phyloP scores from a whole-genome alignment of 129 eudicot genomes.

The Oenanthe sinensis region DNA sequence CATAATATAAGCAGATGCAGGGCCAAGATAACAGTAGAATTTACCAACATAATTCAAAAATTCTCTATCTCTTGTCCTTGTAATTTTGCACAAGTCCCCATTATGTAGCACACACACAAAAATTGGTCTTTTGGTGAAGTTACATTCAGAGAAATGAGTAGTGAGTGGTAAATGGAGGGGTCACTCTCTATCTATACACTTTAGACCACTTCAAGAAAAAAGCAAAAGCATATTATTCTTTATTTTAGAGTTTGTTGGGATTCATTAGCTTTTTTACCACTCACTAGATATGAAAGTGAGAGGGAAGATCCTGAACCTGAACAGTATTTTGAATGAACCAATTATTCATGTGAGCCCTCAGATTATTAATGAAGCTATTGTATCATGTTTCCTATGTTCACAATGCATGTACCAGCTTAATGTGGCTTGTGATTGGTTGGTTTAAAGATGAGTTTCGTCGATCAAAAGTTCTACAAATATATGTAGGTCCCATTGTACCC shows the following conservation, averaged over 20 bases:
- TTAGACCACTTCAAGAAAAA: slow-evolving; percentile 33
- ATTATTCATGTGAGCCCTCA: neutral
- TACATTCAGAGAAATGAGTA: neutral
- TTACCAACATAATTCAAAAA: neutral
- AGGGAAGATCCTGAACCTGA: neutral
- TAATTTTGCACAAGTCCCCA: slow-evolving; percentile 4
- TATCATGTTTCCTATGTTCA: neutral
- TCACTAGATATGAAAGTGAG: slow-evolving; percentile 9
- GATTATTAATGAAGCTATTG: neutral
- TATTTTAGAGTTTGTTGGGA: slow-evolving; percentile 36
- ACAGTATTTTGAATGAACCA: neutral
- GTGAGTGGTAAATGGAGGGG: slow-evolving; percentile 19
- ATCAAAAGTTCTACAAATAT: neutral
- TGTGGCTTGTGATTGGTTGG: neutral
- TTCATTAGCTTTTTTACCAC: slow-evolving; percentile 16
- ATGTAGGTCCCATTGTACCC: neutral
- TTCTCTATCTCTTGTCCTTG: neutral
- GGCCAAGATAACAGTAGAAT: slow-evolving; percentile 21
- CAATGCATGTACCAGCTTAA: neutral
- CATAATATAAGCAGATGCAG: slow-evolving; percentile 38
- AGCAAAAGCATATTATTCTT: slow-evolving; percentile 34
- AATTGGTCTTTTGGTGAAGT: neutral
- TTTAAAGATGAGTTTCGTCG: neutral
- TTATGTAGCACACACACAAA: neutral
- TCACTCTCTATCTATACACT: slow-evolving; percentile 13